Conservation (phyloP, 169 alveolate species). For the Plasmodium falciparum region DNA sequence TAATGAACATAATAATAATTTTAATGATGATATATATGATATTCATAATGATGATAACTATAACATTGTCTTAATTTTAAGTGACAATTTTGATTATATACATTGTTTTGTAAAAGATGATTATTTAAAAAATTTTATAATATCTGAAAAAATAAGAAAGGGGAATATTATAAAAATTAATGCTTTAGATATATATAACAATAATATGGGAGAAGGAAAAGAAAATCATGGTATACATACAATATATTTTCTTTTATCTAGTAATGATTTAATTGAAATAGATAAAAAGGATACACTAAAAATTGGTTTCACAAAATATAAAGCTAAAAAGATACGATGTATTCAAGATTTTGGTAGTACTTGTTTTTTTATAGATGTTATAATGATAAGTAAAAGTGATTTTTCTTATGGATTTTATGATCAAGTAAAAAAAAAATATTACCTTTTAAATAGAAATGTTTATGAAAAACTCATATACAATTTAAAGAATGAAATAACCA, state of each 20-base stretch:
- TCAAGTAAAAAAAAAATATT: constrained; percentile 18
- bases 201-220: constrained; percentile 16
- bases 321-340: constrained; percentile 40
- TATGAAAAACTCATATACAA: constrained; percentile 58
- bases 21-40: not conserved
- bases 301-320: constrained; percentile 71
- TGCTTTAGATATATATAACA: constrained; percentile 25
- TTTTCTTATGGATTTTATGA: constrained; percentile 73
- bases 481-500: constrained; percentile 51
- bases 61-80: constrained; percentile 35
- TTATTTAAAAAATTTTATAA: constrained; percentile 28
- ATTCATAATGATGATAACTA: not conserved
- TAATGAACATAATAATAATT: not conserved
- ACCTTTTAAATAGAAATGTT: constrained; percentile 29
- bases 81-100: constrained; percentile 73
- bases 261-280: constrained; percentile 53
- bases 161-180: constrained; percentile 56
- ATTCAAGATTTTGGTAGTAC: constrained; percentile 52
- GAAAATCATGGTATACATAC: not conserved
- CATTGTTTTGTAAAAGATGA: constrained; percentile 43
- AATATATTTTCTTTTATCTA: constrained; percentile 23
- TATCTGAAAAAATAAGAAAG: constrained; percentile 33
- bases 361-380: constrained; percentile 63
- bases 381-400: constrained; percentile 75
- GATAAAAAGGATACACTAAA: constrained; percentile 30